Evolutionary conservation across 768 basidiomycete genomes (phyloP).

Genomic region (Nidularia pulvinata): DNA sequence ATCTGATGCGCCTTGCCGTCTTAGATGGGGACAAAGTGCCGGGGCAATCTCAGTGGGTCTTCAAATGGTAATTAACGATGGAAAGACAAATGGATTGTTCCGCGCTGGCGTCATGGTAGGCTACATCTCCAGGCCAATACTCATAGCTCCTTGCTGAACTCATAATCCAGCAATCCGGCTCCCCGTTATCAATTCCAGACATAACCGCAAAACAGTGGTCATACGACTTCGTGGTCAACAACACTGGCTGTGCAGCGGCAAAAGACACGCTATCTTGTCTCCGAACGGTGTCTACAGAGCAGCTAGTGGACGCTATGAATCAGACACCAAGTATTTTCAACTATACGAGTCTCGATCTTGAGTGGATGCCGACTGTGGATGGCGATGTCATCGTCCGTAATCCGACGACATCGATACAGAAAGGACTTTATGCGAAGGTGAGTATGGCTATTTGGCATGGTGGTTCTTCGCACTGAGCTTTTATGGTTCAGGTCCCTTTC

Average conservation of each 20-base stretch:
- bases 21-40: slow-evolving; percentile 42
- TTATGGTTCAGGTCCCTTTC: slow-evolving; percentile 14
- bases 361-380: slow-evolving; percentile 37
- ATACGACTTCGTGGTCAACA: slow-evolving; percentile 23
- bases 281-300: slow-evolving; percentile 21
- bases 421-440: slow-evolving; percentile 30
- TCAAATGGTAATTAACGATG: slow-evolving; percentile 31
- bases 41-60: slow-evolving; percentile 41
- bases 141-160: no score
- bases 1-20: neutral
- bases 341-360: slow-evolving; percentile 21
- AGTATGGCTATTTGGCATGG: slow-evolving; percentile 10
- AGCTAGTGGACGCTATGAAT: slow-evolving; percentile 26
- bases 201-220: slow-evolving; percentile 4
- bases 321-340: slow-evolving; percentile 22
- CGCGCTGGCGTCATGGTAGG: slow-evolving; percentile 32
- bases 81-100: slow-evolving; percentile 28
- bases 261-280: slow-evolving; percentile 28
- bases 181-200: no score
- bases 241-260: slow-evolving; percentile 22
- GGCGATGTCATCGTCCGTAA: slow-evolving; percentile 30
- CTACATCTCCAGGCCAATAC: no score
- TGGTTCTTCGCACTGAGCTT: neutral
- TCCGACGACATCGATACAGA: slow-evolving; percentile 24
- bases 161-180: no score